Evolutionary conservation across 805 yeast species (phyloP).

Genomic region (Nematodospora valgi): DNA sequence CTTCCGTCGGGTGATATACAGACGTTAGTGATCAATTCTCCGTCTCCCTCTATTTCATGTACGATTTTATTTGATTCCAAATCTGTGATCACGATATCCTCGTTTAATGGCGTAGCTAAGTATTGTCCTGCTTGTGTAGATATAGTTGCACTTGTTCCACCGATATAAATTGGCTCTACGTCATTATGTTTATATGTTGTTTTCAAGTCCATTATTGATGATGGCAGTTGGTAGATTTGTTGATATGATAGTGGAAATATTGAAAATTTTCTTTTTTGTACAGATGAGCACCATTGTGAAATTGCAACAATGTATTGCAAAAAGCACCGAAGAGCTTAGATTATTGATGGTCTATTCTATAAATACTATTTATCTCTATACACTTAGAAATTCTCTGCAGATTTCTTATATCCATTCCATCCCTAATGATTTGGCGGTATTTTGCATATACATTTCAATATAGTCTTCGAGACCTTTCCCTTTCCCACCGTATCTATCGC

Average conservation of each 20-base stretch:
- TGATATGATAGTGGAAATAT: too few species aligned
- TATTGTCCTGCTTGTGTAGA: constrained; percentile 61
- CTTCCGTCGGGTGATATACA: constrained; percentile 74
- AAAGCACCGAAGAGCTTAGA: too few species aligned
- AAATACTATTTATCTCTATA: not conserved
- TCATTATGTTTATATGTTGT: constrained; percentile 44
- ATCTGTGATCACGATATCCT: constrained; percentile 70
- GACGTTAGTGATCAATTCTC: constrained; percentile 71
- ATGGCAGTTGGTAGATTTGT: too few species aligned
- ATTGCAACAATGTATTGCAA: too few species aligned
- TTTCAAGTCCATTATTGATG: constrained; percentile 25
- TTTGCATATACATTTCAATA: constrained; percentile 41
- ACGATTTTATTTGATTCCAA: constrained; percentile 54
- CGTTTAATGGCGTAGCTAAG: constrained; percentile 77
- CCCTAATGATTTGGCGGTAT: constrained; percentile 43
- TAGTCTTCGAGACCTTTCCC: constrained; percentile 42
- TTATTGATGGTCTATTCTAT: constrained; percentile 1
- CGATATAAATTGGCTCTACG: constrained; percentile 81
- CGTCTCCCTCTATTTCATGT: constrained; percentile 77
- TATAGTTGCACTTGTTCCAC: constrained; percentile 73
- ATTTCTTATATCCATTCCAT: constrained; percentile 25
- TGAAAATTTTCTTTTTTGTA: too few species aligned
- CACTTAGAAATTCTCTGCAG: not conserved
- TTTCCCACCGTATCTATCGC: constrained; percentile 29
- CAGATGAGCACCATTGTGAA: not conserved